phyloP scores from a whole-genome alignment of 306 rosid genomes.

The Dalbergia cultrata region DNA sequence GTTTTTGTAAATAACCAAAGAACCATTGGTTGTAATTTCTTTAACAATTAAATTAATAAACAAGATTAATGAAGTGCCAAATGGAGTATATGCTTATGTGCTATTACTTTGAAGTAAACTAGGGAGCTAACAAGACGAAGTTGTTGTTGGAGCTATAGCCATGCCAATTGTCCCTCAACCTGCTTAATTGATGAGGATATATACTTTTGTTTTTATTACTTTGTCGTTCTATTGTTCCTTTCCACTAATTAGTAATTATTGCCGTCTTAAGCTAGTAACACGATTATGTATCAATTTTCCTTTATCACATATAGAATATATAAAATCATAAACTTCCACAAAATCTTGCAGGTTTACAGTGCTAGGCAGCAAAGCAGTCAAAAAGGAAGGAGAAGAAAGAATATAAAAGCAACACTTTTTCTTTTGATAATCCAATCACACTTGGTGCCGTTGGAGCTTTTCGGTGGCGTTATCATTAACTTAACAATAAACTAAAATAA shows the following conservation, averaged over 20 bases:
- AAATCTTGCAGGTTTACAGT: not conserved
- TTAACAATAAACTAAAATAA: not conserved
- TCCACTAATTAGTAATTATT: not conserved
- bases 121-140: constrained; percentile 23
- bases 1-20: not conserved
- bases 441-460: constrained; percentile 51
- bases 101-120: not conserved
- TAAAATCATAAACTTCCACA: not conserved
- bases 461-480: constrained; percentile 38
- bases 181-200: not conserved
- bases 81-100: constrained; percentile 1
- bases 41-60: not conserved
- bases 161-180: not conserved
- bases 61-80: not conserved
- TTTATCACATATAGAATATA: not conserved
- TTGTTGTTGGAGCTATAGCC: not conserved
- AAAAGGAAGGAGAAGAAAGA: constrained; percentile 26
- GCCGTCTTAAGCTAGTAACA: not conserved
- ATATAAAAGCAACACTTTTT: not conserved
- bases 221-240: not conserved
- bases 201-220: not conserved
- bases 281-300: not conserved
- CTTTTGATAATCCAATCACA: constrained; percentile 46
- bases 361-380: constrained; percentile 15
- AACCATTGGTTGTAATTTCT: not conserved